Conservation (phyloP, 2,329 filamentous ascomycete species). For the Monosporascus cannonballus region DNA sequence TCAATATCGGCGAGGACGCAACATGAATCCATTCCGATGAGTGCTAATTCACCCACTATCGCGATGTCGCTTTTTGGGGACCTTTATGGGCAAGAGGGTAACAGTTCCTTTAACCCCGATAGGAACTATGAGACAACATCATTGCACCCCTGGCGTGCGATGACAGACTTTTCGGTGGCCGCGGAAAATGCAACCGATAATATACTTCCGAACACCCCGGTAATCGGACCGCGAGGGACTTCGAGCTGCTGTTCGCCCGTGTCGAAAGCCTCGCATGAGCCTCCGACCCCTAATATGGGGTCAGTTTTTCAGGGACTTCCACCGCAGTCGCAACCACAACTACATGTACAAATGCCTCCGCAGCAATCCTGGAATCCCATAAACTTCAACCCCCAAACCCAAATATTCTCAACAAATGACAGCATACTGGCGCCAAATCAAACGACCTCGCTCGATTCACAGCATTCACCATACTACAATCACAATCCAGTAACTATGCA, state of each 20-base stretch:
- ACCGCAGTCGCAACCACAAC: background rate
- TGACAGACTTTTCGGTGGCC: background rate
- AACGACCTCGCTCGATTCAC: background rate
- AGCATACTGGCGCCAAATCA: background rate
- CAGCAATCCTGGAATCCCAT: background rate
- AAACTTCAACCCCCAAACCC: background rate
- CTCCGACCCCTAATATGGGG: background rate
- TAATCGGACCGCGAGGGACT: background rate
- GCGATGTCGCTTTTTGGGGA: background rate
- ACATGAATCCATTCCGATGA: slow-evolving; percentile 12
- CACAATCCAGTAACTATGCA: background rate
- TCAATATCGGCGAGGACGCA: slow-evolving; percentile 27
- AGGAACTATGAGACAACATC: background rate
- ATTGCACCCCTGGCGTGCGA: background rate
- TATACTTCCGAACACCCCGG: slow-evolving; percentile 2
- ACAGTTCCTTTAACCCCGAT: background rate
- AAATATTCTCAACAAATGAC: background rate
- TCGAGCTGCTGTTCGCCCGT: slow-evolving; percentile 1
- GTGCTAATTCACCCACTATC: background rate
- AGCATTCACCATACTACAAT: background rate
- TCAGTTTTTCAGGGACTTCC: slow-evolving; percentile 5
- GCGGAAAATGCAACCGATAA: background rate
- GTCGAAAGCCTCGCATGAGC: background rate
- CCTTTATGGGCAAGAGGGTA: background rate
- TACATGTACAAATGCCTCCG: background rate